Percentiles rank a stretch among this genome's conserved stretches.
phyloP scores from a whole-genome alignment of 768 basidiomycete species.

The Myochromella boudieri region DNA sequence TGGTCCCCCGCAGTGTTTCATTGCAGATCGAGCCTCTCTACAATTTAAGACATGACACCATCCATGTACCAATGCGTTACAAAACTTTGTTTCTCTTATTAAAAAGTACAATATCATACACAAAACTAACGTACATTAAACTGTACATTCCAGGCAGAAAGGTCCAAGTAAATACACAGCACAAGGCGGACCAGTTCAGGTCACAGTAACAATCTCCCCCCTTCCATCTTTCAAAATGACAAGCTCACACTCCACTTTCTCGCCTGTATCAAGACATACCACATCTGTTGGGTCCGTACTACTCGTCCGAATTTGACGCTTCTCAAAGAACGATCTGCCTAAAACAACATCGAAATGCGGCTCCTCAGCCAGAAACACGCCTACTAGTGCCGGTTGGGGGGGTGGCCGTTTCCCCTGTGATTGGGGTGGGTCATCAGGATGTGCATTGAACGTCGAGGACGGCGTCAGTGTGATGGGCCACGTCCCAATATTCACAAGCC shows the following conservation, averaged over 20 bases:
- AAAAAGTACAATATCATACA: too few relatives aligned
- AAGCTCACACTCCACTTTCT: constrained; percentile 88
- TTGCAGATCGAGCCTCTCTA: too few relatives aligned
- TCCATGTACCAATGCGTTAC: too few relatives aligned
- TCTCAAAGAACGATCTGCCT: constrained; percentile 83
- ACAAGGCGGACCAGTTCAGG: constrained; percentile 51
- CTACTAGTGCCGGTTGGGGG: constrained; percentile 43
- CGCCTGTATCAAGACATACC: constrained; percentile 88
- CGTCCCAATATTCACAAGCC: constrained; percentile 79
- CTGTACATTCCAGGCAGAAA: too few relatives aligned
- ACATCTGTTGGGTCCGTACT: constrained; percentile 86
- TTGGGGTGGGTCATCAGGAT: constrained; percentile 26
- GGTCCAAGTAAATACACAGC: too few relatives aligned
- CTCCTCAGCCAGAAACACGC: constrained; percentile 91
- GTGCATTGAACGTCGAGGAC: constrained; percentile 33
- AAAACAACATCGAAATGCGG: constrained; percentile 95
- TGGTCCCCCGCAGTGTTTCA: too few relatives aligned
- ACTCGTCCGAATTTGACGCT: constrained; percentile 78
- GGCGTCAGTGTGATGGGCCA: constrained; percentile 80
- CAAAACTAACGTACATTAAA: too few relatives aligned
- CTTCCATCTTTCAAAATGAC: constrained; percentile 90
- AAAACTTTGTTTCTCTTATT: too few relatives aligned
- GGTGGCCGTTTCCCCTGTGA: constrained; percentile 16
- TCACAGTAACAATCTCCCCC: constrained; percentile 89
- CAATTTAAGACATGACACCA: too few relatives aligned